Conservation (phyloP, 441 rosid species). For the Pelargonium hybrid region DNA sequence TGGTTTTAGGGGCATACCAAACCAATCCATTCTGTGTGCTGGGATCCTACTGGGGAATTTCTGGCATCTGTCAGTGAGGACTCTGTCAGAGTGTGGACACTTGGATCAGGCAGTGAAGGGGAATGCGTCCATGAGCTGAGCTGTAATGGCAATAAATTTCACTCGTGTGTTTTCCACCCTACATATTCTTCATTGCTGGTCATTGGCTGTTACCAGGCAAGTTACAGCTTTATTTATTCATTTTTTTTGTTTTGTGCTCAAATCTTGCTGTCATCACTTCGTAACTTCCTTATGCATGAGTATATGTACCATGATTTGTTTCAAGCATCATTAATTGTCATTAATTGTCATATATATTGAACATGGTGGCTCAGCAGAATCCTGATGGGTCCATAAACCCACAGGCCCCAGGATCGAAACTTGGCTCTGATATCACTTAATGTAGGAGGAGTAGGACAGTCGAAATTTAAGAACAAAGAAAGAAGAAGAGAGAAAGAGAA, state of each 20-base stretch:
- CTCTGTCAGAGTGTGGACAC: conserved; percentile 75
- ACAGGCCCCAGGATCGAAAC: no score
- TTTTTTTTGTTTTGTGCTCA: neutral
- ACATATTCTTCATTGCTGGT: conserved; percentile 56
- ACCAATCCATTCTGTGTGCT: conserved; percentile 64
- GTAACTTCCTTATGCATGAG: neutral
- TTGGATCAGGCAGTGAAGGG: conserved; percentile 71
- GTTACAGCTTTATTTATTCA: conserved; percentile 10
- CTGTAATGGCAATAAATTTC: conserved; percentile 69
- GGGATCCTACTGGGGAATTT: conserved; percentile 80
- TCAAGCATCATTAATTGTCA: neutral
- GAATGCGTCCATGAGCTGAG: conserved; percentile 68
- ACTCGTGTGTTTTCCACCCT: conserved; percentile 86
- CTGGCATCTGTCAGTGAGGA: conserved; percentile 87
- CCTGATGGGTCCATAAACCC: no score
- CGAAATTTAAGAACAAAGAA: no score
- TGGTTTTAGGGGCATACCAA: conserved; percentile 66
- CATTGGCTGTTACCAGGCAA: conserved; percentile 84
- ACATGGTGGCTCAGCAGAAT: no score
- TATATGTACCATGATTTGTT: neutral
- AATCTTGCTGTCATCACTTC: neutral
- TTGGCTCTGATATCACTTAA: no score
- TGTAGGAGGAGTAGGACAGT: no score
- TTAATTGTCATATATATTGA: no score
- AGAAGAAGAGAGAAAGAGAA: no score